A percentile compares a stretch with the other conserved stretches of the same genome.
These are phyloP conservation scores for Neurospora tetraspora DNA, from an alignment of 495 filamentous ascomycete species.

Conservation along the genomic window DNA sequence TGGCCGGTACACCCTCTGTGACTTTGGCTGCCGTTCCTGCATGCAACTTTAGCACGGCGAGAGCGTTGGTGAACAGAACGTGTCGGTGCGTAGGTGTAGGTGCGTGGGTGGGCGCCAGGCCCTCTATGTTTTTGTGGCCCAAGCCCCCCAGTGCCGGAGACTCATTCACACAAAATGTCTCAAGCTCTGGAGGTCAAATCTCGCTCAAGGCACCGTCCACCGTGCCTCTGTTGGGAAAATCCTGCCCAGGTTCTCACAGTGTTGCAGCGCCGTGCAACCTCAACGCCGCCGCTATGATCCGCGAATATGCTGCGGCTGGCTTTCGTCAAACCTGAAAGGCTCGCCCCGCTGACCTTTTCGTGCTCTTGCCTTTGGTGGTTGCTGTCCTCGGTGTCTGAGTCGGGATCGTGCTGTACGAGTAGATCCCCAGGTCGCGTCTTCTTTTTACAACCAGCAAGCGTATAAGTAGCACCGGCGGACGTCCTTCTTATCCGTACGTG, in stretches of 20 bases:
- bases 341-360: neutral
- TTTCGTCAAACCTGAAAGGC: neutral
- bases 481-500: conserved; percentile 8
- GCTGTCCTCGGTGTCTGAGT: conserved; percentile 2
- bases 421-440: conserved; percentile 3
- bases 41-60: neutral
- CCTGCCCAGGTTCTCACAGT: conserved; percentile 15
- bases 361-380: conserved; percentile 7
- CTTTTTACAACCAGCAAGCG: conserved; percentile 15
- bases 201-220: conserved; percentile 6
- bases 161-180: conserved; percentile 12
- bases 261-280: conserved; percentile 27
- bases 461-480: conserved; percentile 21
- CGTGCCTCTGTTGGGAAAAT: conserved; percentile 2
- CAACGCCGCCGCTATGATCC: conserved; percentile 20
- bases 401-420: conserved; percentile 20
- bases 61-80: neutral
- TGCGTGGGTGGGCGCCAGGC: neutral
- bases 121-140: conserved; percentile 2
- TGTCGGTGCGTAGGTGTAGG: neutral
- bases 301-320: conserved; percentile 10
- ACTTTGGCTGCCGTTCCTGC: too few species aligned
- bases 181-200: conserved; percentile 7
- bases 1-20: neutral
- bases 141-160: neutral